Percentiles rank a stretch among this genome's conserved stretches.
Evolutionary conservation across 1,284 basidiomycete genomes (phyloP).

Genomic region (Sporisorium sorghi): DNA sequence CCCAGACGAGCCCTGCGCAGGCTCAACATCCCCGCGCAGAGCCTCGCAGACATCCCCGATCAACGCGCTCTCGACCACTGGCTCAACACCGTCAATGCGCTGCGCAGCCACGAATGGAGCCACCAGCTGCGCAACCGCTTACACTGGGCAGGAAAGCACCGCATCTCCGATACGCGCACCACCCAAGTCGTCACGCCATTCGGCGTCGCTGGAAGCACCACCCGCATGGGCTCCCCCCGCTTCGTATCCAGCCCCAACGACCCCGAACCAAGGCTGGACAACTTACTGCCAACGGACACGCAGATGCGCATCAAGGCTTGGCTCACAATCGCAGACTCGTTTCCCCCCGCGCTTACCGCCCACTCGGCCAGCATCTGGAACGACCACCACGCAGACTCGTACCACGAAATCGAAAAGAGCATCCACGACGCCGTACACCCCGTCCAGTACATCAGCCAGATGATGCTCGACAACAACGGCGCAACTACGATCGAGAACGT

Average conservation of each 20-base stretch:
- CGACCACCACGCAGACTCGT: background rate
- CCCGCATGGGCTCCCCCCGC: background rate
- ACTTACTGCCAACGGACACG: background rate
- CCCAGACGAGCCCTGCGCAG: background rate
- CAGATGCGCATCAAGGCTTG: conserved; percentile 10
- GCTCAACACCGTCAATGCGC: background rate
- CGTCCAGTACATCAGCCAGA: conserved; percentile 19
- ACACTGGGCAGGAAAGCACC: conserved; percentile 8
- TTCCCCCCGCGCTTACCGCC: conserved; percentile 10
- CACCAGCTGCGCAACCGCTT: background rate
- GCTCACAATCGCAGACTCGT: background rate
- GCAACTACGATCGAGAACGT: conserved; percentile 23
- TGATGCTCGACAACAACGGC: conserved; percentile 13
- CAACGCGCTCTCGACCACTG: conserved; percentile 6
- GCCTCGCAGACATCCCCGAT: background rate
- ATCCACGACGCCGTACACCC: conserved; percentile 25
- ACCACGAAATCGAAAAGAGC: too few species aligned
- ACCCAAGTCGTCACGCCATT: conserved; percentile 6
- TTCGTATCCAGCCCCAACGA: conserved; percentile 9
- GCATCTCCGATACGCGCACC: background rate
- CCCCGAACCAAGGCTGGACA: conserved; percentile 3
- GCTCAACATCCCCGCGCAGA: conserved; percentile 7
- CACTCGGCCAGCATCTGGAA: conserved; percentile 9
- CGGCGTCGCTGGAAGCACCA: conserved; percentile 2
- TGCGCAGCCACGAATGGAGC: background rate